These are phyloP conservation scores for Xylaria sp. DNA, from an alignment of 2,329 filamentous ascomycete species.

Conservation along the genomic window DNA sequence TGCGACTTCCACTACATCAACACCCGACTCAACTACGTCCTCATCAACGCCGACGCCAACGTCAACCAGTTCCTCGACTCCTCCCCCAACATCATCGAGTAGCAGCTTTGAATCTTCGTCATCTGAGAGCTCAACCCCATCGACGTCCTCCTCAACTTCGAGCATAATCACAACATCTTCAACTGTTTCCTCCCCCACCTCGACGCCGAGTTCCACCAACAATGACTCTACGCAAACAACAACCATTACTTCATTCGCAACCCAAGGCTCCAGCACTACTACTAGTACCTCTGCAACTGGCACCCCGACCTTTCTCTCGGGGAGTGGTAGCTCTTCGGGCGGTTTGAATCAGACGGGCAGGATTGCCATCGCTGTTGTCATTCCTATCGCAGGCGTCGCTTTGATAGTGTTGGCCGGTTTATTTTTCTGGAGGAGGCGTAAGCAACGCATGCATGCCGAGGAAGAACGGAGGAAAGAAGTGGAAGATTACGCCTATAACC, in stretches of 20 bases:
- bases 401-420: slow-evolving; percentile 80
- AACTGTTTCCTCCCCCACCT: not conserved
- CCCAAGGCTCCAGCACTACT: slow-evolving; percentile 31
- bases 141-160: slow-evolving; percentile 27
- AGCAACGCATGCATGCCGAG: slow-evolving; percentile 84
- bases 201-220: slow-evolving; percentile 27
- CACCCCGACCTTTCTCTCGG: slow-evolving; percentile 38
- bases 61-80: slow-evolving; percentile 30
- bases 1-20: slow-evolving; percentile 7
- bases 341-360: slow-evolving; percentile 72
- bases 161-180: slow-evolving; percentile 19
- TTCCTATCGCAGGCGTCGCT: slow-evolving; percentile 90
- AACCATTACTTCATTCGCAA: slow-evolving; percentile 45
- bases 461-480: slow-evolving; percentile 95
- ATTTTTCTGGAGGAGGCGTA: slow-evolving; percentile 89
- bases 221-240: slow-evolving; percentile 41
- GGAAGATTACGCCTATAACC: slow-evolving; percentile 97
- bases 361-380: slow-evolving; percentile 92
- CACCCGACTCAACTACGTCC: slow-evolving; percentile 16
- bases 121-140: slow-evolving; percentile 22
- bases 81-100: slow-evolving; percentile 33
- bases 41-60: slow-evolving; percentile 30
- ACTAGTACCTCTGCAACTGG: slow-evolving; percentile 38
- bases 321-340: slow-evolving; percentile 43
- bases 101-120: slow-evolving; percentile 36